A percentile compares a stretch with the other conserved stretches of the same genome.
Conservation (phyloP, 139 green algal species). For the Auxenochlorella pyrenoidosa region DNA sequence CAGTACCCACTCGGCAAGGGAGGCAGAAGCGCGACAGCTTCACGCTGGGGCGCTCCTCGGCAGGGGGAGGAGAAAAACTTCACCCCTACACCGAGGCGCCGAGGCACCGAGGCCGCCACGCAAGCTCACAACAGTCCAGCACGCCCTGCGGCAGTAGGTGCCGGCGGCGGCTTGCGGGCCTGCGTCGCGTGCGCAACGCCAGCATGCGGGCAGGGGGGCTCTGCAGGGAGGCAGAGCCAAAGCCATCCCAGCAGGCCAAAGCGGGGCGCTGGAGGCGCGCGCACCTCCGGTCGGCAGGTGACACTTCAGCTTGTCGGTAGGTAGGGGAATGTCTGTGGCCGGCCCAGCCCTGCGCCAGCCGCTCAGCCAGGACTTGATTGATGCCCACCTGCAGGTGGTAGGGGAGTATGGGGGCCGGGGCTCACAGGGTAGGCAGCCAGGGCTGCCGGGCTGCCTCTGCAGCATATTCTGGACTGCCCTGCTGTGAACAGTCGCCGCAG, state of each 20-base stretch:
- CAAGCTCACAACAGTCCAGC: too few species aligned
- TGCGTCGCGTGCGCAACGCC: too few species aligned
- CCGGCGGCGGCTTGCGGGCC: too few species aligned
- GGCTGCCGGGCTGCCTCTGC: not conserved
- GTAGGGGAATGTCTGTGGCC: conserved; percentile 8
- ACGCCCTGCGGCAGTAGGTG: too few species aligned
- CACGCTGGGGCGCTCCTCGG: too few species aligned
- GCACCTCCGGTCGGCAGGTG: conserved; percentile 30
- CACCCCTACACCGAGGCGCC: too few species aligned
- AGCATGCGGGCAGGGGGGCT: not conserved
- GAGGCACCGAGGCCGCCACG: too few species aligned
- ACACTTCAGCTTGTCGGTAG: conserved; percentile 54
- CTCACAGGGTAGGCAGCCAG: not conserved
- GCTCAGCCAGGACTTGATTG: conserved; percentile 27
- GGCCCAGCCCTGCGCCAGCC: conserved; percentile 1
- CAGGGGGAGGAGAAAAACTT: too few species aligned
- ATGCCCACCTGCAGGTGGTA: conserved; percentile 3
- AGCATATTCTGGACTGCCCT: not conserved
- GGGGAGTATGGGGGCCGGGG: too few species aligned
- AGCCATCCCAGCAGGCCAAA: not conserved
- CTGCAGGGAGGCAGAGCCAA: not conserved
- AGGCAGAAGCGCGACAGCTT: too few species aligned
- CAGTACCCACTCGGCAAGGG: not conserved
- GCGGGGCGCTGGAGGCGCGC: not conserved
- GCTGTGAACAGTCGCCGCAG: not conserved